Base-by-base conservation (phyloP, 768 basidiomycete genomes). In the Mycena pura region DNA sequence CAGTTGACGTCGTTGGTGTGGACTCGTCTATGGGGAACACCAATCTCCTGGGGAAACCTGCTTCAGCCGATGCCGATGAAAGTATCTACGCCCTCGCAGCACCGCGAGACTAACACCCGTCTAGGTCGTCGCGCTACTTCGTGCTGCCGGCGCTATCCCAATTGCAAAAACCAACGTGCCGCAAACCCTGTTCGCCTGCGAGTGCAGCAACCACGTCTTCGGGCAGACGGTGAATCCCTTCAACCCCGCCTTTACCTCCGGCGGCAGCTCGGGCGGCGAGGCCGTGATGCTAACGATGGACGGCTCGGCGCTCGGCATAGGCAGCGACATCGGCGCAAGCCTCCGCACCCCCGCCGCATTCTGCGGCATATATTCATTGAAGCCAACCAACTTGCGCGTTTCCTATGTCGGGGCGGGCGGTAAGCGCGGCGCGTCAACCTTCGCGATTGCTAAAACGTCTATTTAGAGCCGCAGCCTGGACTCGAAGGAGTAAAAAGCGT, bases 101-200 rank as follows among this genome's bases (percentile, higher is more conserved):
- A n/a, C n/a, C n/a, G n/a, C n/a, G n/a, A n/a, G n/a, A n/a, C n/a
- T n/a, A n/a, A n/a, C n/a, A 4, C 3, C 1, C 25, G 21, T 45
- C 28, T 32, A 34, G 14, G n/a, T n/a, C n/a, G n/a, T n/a, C n/a
- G n/a, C n/a, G n/a, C n/a, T n/a, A n/a, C n/a, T 82, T 50, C 77
- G 74, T 56, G 67, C 72, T 7, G 82, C 81, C 6, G 91, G 90
- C 7, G 86, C 89, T 46, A 81, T 91, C 65, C 78, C 88, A 45
- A 84, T 90, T 57, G 84, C 83, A 55, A 87, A 83, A 64, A 92
- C 89, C 7, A 92, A 92, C 65, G 86, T 91, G 57, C 89, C 90
- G 15, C 87, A 91, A 66, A 82, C 82, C 0, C 74, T 87, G 72
- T 76, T 84, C 54, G 76, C 82, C 11, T 85, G 84, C 57, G 85